phyloP scores from a whole-genome alignment of 305 asterid genomes.

The Rubia tinctorum region DNA sequence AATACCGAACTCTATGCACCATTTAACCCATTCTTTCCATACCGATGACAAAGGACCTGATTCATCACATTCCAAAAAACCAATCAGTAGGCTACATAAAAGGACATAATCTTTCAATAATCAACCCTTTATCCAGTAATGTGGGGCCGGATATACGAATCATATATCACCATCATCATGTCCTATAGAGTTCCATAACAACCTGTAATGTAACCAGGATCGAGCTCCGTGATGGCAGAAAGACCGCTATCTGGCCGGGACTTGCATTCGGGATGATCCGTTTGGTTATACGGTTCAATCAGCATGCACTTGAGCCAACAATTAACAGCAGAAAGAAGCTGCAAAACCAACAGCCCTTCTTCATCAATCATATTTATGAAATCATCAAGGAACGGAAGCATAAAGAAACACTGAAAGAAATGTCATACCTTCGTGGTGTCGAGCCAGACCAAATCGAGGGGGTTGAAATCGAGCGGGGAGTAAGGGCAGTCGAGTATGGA shows the following conservation, averaged over 20 bases:
- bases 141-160: too few relatives aligned
- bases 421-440: constrained; percentile 72
- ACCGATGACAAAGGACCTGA: constrained; percentile 99
- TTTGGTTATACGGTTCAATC: constrained; percentile 92
- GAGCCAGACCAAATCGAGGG: constrained; percentile 99
- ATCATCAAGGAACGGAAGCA: background rate
- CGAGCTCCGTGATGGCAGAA: constrained; percentile 98
- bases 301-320: constrained; percentile 98
- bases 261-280: constrained; percentile 96
- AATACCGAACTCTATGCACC: constrained; percentile 99
- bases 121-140: too few relatives aligned
- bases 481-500: constrained; percentile 94
- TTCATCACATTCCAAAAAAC: constrained; percentile 9
- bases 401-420: background rate
- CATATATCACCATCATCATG: too few relatives aligned
- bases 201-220: constrained; percentile 99
- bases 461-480: constrained; percentile 94
- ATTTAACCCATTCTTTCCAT: constrained; percentile 99
- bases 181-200: background rate
- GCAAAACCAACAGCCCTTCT: constrained; percentile 22
- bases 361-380: background rate
- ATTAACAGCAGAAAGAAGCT: constrained; percentile 98
- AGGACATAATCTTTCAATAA: background rate
- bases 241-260: constrained; percentile 99
- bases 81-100: background rate